Conservation (phyloP, 257 asterid genomes). For the Catharanthus roseus region DNA sequence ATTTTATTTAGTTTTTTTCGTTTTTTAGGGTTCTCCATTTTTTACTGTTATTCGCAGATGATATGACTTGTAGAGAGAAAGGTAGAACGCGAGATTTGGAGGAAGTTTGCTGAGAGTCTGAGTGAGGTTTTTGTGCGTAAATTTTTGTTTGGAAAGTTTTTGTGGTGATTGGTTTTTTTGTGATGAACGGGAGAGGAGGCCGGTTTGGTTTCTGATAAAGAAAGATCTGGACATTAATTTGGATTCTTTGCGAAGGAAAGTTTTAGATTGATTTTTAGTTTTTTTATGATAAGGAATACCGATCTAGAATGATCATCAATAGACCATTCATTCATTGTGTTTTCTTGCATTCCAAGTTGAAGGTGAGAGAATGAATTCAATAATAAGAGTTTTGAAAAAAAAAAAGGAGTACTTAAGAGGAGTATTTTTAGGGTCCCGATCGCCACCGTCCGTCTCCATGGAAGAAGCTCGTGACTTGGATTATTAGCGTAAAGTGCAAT, state of each 20-base stretch:
- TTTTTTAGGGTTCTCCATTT: background rate
- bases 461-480: too few relatives aligned
- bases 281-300: background rate
- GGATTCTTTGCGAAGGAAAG: constrained; percentile 28
- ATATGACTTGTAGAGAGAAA: constrained; percentile 20
- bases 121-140: constrained; percentile 26
- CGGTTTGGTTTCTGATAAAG: constrained; percentile 28
- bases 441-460: too few relatives aligned
- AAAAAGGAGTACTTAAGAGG: too few relatives aligned
- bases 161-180: background rate
- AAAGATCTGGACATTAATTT: too few relatives aligned
- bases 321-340: constrained; percentile 8
- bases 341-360: constrained; percentile 39
- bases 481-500: too few relatives aligned
- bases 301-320: constrained; percentile 33
- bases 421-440: too few relatives aligned
- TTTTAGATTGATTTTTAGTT: background rate
- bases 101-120: background rate
- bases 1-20: background rate
- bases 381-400: background rate
- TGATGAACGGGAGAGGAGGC: constrained; percentile 24
- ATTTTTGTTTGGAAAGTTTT: too few relatives aligned
- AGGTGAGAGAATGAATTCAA: constrained; percentile 16
- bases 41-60: constrained; percentile 20
- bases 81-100: constrained; percentile 13